Conservation (phyloP, 345 rosid genomes). For the Aegle marmelos region DNA sequence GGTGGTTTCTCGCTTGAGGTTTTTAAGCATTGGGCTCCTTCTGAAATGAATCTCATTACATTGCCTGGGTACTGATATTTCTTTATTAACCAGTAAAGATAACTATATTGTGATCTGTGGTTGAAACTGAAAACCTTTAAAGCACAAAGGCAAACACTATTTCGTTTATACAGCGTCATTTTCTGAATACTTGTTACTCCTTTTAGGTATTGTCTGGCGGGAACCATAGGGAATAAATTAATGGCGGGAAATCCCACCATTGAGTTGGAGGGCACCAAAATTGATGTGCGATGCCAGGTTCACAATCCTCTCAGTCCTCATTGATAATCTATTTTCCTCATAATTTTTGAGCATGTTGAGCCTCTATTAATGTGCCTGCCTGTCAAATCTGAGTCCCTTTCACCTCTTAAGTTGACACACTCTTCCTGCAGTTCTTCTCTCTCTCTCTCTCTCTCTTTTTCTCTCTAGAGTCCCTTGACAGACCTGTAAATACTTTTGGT, state of each 20-base stretch:
- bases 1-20: constrained; percentile 96
- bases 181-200: background rate
- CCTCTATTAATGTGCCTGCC: background rate
- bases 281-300: constrained; percentile 96
- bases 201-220: constrained; percentile 87
- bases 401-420: background rate
- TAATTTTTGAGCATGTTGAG: background rate
- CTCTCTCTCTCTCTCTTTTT: background rate
- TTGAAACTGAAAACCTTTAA: background rate
- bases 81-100: background rate
- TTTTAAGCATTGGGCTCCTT: constrained; percentile 95
- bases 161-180: background rate
- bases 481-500: background rate
- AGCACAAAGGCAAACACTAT: background rate
- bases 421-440: background rate
- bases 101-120: background rate
- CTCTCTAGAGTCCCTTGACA: background rate
- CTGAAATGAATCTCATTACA: constrained; percentile 70
- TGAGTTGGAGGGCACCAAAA: constrained; percentile 72
- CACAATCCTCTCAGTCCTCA: constrained; percentile 2
- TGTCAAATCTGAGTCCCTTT: background rate
- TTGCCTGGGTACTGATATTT: constrained; percentile 72
- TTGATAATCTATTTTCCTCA: background rate
- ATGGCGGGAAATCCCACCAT: constrained; percentile 88
- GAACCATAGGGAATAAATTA: constrained; percentile 83